These are phyloP conservation scores for Chenopodium berlandieri DNA, from an alignment of 148 eudicot genomes.

Conservation along the genomic window DNA sequence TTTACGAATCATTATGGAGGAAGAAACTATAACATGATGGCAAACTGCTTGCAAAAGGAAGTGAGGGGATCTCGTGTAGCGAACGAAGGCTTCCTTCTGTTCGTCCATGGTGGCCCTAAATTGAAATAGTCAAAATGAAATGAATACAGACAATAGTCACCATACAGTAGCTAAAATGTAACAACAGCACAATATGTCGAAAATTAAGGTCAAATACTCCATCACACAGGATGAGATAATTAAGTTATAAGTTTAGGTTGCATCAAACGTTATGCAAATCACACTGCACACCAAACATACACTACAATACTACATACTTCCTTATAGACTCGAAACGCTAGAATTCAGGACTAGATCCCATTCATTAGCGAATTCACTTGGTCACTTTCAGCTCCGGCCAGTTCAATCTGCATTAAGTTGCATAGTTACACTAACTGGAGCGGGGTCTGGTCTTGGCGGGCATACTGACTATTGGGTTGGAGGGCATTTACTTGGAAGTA, in stretches of 20 bases:
- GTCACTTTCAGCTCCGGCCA: neutral
- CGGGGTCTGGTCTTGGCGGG: constrained; percentile 67
- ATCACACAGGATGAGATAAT: neutral
- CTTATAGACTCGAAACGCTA: neutral
- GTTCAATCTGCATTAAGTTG: neutral
- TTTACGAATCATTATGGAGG: neutral
- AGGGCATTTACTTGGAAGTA: constrained; percentile 77
- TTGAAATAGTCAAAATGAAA: neutral
- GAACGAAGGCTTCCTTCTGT: neutral
- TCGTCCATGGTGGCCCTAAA: neutral
- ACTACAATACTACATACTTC: neutral
- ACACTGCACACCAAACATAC: constrained; percentile 21
- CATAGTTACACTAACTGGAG: constrained; percentile 58
- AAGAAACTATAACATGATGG: neutral
- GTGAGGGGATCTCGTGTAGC: neutral
- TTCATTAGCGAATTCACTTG: neutral
- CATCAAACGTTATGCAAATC: constrained; percentile 17
- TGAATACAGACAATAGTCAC: neutral
- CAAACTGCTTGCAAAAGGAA: neutral
- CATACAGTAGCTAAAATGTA: neutral
- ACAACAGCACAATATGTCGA: neutral
- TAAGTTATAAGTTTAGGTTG: constrained; percentile 17
- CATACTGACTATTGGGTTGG: constrained; percentile 58
- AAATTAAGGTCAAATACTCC: neutral
- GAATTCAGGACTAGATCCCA: constrained; percentile 1